Evolutionary conservation across 768 basidiomycete genomes (phyloP).

Genomic region (Psilocybe sp.): DNA sequence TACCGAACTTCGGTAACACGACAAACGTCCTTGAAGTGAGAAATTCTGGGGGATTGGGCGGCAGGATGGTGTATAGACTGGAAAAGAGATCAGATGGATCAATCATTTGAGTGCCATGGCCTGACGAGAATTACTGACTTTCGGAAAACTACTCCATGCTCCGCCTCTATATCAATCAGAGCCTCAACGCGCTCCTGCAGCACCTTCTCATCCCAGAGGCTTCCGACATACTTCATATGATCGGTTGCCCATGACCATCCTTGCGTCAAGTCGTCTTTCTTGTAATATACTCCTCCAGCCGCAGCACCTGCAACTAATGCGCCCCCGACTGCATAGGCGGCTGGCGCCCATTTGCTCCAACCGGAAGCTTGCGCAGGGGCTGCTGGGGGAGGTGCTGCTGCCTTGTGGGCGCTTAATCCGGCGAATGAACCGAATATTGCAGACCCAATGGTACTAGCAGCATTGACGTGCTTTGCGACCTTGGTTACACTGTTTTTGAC

Average conservation of each 20-base stretch:
- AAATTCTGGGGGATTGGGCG: slow-evolving; percentile 60
- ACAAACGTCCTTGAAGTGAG: slow-evolving; percentile 70
- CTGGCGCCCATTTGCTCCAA: slow-evolving; percentile 24
- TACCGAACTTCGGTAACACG: slow-evolving; percentile 59
- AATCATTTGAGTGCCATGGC: background rate
- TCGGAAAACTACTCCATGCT: slow-evolving; percentile 66
- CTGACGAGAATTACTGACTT: slow-evolving; percentile 46
- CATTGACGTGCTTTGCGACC: slow-evolving; percentile 64
- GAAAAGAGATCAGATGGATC: background rate
- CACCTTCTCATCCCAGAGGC: slow-evolving; percentile 74
- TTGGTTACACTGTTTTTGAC: slow-evolving; percentile 84
- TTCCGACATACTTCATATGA: slow-evolving; percentile 88
- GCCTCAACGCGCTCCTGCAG: slow-evolving; percentile 60
- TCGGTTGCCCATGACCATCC: slow-evolving; percentile 78
- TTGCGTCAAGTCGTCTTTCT: slow-evolving; percentile 67
- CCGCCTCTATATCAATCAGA: slow-evolving; percentile 57
- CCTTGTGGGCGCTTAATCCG: slow-evolving; percentile 45
- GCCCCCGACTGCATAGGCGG: slow-evolving; percentile 64
- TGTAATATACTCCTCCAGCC: slow-evolving; percentile 81
- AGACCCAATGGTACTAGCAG: slow-evolving; percentile 62
- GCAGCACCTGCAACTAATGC: slow-evolving; percentile 79
- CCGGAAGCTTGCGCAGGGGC: slow-evolving; percentile 15
- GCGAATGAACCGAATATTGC: slow-evolving; percentile 58
- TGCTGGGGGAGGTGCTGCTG: slow-evolving; percentile 25
- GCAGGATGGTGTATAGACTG: slow-evolving; percentile 81